Evolutionary conservation across 2,329 filamentous ascomycete genomes (phyloP), one percentile per base, ranked within the genome.

Genomic region (Trichoderma atrobrunneum): DNA sequence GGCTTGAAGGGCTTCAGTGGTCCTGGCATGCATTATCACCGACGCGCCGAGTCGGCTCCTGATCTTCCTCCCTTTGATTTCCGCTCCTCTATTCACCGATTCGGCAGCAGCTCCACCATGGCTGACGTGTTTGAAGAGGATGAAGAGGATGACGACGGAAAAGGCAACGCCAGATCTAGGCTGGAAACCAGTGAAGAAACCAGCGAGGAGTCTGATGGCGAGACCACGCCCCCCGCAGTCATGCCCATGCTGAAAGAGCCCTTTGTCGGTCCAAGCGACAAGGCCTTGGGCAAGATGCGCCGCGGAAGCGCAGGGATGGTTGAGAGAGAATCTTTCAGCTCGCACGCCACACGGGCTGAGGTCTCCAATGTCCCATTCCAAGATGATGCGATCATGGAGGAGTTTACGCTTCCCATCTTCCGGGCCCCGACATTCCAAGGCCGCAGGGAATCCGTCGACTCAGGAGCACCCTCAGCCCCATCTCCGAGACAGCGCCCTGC

Each of bases 41-140:
- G 93, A 73, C 89, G 93, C 73, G 89, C 93, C 2, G 92, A 95
- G 78, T 95, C 93, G 78, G 93, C 93, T 1, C 93, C 93, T 5
- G 92, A 93, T 76, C 88, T 95, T 80, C 90, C 89, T 14, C 91
- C 92, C 0, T 95, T 95, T 76, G 92, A 95, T 71, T 84, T 84
- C 54, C 82, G 86, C 28, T 84, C 87, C n/a, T 85, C 85, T 32
- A 87, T 91, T 68, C 87, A 88, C 72, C 86, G 89, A 18, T 90
- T 90, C 66, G 87, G 87, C 51, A 92, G 90, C 79, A 89, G 88
- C 75, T 90, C 91, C 0, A 91, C 91, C 0, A 95, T 96, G 92
- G 92, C 91, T 0, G 93, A 95, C 78, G 93, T 96, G 1, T 96
- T 95, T 74, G 93, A 96, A 78, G 93, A 95, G 76, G 93, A 95